phyloP scores from a whole-genome alignment of 2,329 filamentous ascomycete species.

The Pseudocercospora pini-densiflorae region DNA sequence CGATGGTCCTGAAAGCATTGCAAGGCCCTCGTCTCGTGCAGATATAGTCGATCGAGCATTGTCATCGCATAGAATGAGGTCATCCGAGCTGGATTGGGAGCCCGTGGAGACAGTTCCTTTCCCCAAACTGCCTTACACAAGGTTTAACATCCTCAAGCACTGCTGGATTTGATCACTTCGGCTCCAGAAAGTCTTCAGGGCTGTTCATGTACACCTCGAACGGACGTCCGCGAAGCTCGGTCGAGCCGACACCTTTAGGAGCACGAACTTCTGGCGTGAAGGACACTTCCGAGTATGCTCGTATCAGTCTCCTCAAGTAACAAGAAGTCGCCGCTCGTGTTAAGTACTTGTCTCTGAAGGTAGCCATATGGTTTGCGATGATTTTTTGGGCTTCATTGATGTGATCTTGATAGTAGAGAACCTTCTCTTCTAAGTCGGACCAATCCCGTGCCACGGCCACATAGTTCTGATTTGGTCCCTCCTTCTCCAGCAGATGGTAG shows the following conservation, averaged over 20 bases:
- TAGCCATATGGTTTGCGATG: constrained; percentile 32
- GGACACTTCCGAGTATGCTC: constrained; percentile 32
- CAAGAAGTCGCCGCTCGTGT: constrained; percentile 39
- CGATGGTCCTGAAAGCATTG: no score
- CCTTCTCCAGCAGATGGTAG: constrained; percentile 32
- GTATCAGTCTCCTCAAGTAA: constrained; percentile 37
- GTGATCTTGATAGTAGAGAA: constrained; percentile 32
- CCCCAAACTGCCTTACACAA: no score
- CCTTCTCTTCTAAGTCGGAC: constrained; percentile 34
- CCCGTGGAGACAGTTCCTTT: no score
- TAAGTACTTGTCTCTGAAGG: constrained; percentile 35
- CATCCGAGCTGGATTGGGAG: no score
- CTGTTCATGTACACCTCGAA: background rate
- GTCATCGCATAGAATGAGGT: no score
- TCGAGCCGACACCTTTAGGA: background rate
- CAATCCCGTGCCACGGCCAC: constrained; percentile 34
- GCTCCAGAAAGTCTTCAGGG: constrained; percentile 1
- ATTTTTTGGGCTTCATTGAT: constrained; percentile 32
- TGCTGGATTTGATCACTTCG: background rate
- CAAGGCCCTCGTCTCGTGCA: no score
- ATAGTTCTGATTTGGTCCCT: constrained; percentile 37
- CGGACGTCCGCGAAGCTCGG: background rate
- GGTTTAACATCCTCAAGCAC: no score
- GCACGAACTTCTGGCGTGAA: constrained; percentile 30
- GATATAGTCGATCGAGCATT: no score